Evolutionary conservation across 148 eudicot species (phyloP), one percentile per base, ranked within the genome.

Genomic region (Nyssa sinensis): DNA sequence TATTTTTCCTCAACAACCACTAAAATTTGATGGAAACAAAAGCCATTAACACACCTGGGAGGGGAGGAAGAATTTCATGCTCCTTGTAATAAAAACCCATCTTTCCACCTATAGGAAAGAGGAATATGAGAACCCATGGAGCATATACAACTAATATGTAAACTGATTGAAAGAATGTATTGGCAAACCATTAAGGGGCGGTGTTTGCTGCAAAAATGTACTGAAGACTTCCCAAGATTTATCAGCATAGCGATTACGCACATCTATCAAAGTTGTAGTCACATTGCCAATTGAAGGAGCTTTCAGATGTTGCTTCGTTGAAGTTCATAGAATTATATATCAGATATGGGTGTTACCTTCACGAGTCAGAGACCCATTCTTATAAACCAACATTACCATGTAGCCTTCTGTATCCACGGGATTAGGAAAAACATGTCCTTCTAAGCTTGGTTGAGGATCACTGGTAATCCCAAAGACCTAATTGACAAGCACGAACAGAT

Each of bases 81-180:
- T 94, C 98, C 82, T 90, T 94, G 88, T 88, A 94, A 74, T 94
- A 94, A 80, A 92, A 94, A 24, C 98, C 98, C 8, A 92, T 62
- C 88, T 94, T 90, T 44, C 98, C 98, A 77, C 86, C 97, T 94
- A 64, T 58, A 59, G 71, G 63, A 73, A 21, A 44, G 47, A 32
- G 19, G 27, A 66, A 75, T 63, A 31, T 61, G 25, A n/a, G 28
- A 58, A 78, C 53, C 44, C 29, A 67, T 21, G 24, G 53, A 27
- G 3, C 64, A 12, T 28, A 62, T 28, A 47, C 55, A 27, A 67
- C 0, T 41, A 25, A 57, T 34, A 62, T 33, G 32, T 32, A 30
- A 74, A 72, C 24, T 57, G 32, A 19, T 6, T 41, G 74, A 55
- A 17, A 55, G 5, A 35, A 27, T 28, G 47, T 23, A 55, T 67